Evolutionary conservation across 73 alveolate genomes (phyloP).

Genomic region (Paramecium pentaurelia): DNA sequence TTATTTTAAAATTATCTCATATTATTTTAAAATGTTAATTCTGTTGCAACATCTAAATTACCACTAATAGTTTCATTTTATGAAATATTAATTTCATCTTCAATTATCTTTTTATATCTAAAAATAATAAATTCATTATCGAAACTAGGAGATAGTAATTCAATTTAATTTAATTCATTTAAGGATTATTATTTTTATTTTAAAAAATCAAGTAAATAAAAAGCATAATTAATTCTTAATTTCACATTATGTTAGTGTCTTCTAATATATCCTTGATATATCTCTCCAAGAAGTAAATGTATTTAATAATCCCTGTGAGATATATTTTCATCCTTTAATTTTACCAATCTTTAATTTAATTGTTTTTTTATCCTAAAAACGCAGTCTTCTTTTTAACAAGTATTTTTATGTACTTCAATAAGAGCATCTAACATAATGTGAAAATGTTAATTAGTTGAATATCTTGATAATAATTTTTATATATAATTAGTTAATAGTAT

Average conservation of each 20-base stretch:
- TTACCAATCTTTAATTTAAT: background rate
- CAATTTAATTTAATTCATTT: background rate
- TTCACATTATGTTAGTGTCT: background rate
- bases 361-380: slow-evolving; percentile 14
- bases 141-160: background rate
- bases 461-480: background rate
- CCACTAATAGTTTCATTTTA: background rate
- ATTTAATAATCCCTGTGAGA: slow-evolving; percentile 11
- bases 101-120: background rate
- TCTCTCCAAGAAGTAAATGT: background rate
- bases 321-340: background rate
- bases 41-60: slow-evolving; percentile 40
- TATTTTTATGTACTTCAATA: background rate
- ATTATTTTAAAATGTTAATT: slow-evolving; percentile 27
- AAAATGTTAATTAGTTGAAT: background rate
- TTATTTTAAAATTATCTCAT: slow-evolving; percentile 42
- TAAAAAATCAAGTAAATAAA: background rate
- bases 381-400: slow-evolving; percentile 45
- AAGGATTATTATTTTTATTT: background rate
- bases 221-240: background rate
- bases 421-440: background rate
- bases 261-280: background rate
- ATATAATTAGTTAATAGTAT: background rate
- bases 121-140: background rate
- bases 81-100: background rate